Conservation (phyloP, 345 rosid species). For the Clarkia xantiana region DNA sequence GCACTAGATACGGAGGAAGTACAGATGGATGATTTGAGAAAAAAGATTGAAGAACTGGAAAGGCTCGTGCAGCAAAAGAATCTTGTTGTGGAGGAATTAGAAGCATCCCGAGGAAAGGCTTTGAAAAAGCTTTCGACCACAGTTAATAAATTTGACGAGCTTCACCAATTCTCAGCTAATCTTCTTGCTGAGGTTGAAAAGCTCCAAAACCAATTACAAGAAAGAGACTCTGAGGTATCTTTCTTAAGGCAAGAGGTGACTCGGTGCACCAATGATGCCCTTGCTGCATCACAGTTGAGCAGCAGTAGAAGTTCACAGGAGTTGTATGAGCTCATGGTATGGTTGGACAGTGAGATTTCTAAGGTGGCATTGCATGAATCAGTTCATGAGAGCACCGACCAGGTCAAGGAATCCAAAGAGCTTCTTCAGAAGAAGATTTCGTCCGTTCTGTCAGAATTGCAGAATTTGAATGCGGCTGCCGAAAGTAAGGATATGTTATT, state of each 20-base stretch:
- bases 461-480: slow-evolving; percentile 34
- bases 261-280: slow-evolving; percentile 80
- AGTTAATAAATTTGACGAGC: slow-evolving; percentile 82
- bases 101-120: slow-evolving; percentile 69
- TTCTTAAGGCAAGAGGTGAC: slow-evolving; percentile 96
- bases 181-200: slow-evolving; percentile 79
- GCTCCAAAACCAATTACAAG: slow-evolving; percentile 72
- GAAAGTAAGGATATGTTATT: slow-evolving; percentile 48
- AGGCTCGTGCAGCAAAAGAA: slow-evolving; percentile 47
- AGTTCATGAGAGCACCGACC: slow-evolving; percentile 19
- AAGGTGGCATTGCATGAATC: slow-evolving; percentile 25
- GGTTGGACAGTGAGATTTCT: slow-evolving; percentile 48
- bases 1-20: slow-evolving; percentile 94
- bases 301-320: slow-evolving; percentile 42
- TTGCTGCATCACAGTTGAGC: slow-evolving; percentile 52
- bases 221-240: slow-evolving; percentile 81
- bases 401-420: slow-evolving; percentile 43
- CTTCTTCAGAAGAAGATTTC: slow-evolving; percentile 38
- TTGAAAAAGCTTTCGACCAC: slow-evolving; percentile 74
- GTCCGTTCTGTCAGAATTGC: slow-evolving; percentile 43
- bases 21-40: slow-evolving; percentile 67
- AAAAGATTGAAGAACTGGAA: slow-evolving; percentile 47
- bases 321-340: slow-evolving; percentile 36
- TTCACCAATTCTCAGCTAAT: slow-evolving; percentile 70
- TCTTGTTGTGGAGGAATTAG: slow-evolving; percentile 53